phyloP scores from a whole-genome alignment of 306 rosid genomes.

The Malus domestica region DNA sequence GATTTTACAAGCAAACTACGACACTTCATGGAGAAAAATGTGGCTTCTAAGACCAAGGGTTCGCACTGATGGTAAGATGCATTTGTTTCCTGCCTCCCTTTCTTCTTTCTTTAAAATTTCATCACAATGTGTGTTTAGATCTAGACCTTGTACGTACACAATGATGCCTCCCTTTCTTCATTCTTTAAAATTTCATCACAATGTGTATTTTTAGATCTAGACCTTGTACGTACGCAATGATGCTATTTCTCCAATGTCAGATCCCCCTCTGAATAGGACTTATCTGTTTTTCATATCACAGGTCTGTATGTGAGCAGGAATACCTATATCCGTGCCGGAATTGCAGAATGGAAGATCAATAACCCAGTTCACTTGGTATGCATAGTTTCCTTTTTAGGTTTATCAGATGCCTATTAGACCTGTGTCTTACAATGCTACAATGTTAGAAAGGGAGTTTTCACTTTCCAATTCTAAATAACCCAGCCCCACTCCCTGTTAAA shows the following conservation, averaged over 20 bases:
- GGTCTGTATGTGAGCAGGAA: slow-evolving; percentile 96
- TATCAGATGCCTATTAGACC: background rate
- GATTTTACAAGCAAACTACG: slow-evolving; percentile 67
- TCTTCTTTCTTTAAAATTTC: background rate
- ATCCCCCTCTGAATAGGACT: background rate
- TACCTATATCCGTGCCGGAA: slow-evolving; percentile 83
- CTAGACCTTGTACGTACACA: background rate
- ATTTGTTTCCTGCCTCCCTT: background rate
- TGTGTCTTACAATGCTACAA: background rate
- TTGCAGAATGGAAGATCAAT: slow-evolving; percentile 84
- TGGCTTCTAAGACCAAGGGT: slow-evolving; percentile 89
- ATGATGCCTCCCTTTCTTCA: background rate
- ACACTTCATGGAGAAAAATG: slow-evolving; percentile 90
- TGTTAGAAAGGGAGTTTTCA: background rate
- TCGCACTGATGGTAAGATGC: slow-evolving; percentile 73
- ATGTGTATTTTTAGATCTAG: background rate
- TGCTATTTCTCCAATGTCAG: background rate
- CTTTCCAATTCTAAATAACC: background rate
- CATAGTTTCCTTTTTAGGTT: background rate
- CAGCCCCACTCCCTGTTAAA: background rate
- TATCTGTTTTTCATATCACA: slow-evolving; percentile 23
- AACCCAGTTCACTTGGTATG: slow-evolving; percentile 94
- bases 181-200: background rate
- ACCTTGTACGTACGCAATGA: background rate
- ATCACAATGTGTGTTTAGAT: background rate